A percentile compares a stretch with the other conserved stretches of the same genome.
phyloP scores from a whole-genome alignment of 1,284 basidiomycete species.

The Boletus semigastroideus region DNA sequence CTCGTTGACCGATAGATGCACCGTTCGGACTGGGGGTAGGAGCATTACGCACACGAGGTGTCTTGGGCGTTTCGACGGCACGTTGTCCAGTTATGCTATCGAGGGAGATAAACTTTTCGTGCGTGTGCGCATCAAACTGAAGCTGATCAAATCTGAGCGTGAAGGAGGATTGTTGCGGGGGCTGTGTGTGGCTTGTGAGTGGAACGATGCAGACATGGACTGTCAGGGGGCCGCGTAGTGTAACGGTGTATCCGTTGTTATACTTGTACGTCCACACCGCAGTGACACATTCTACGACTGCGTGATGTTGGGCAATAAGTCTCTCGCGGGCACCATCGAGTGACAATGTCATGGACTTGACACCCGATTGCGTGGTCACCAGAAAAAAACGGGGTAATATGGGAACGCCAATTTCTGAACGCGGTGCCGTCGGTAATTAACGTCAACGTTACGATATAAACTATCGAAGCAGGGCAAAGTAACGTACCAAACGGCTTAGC shows the following conservation, averaged over 20 bases:
- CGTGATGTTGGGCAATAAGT: conserved; percentile 45
- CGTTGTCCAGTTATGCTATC: conserved; percentile 56
- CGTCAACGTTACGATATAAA: conserved; percentile 3
- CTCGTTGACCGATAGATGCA: conserved; percentile 25
- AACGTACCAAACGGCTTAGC: conserved; percentile 76
- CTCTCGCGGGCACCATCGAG: conserved; percentile 73
- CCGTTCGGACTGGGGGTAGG: conserved; percentile 42
- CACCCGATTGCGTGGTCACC: conserved; percentile 76
- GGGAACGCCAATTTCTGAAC: conserved; percentile 67
- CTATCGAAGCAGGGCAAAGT: conserved; percentile 1
- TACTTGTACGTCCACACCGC: conserved; percentile 79
- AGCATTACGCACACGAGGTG: conserved; percentile 38
- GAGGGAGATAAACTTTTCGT: conserved; percentile 67
- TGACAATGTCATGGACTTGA: conserved; percentile 70
- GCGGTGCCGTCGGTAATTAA: conserved; percentile 13
- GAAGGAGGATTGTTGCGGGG: conserved; percentile 27
- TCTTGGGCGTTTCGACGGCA: conserved; percentile 40
- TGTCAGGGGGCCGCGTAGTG: conserved; percentile 66
- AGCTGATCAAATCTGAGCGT: conserved; percentile 65
- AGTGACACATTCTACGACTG: conserved; percentile 62
- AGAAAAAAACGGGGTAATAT: conserved; percentile 81
- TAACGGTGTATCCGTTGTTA: conserved; percentile 71
- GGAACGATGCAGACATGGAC: conserved; percentile 53
- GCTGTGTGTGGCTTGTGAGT: conserved; percentile 19
- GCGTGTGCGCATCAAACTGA: conserved; percentile 63